Conservation (phyloP, 2,329 filamentous ascomycete genomes). For the Eutypa lata region DNA sequence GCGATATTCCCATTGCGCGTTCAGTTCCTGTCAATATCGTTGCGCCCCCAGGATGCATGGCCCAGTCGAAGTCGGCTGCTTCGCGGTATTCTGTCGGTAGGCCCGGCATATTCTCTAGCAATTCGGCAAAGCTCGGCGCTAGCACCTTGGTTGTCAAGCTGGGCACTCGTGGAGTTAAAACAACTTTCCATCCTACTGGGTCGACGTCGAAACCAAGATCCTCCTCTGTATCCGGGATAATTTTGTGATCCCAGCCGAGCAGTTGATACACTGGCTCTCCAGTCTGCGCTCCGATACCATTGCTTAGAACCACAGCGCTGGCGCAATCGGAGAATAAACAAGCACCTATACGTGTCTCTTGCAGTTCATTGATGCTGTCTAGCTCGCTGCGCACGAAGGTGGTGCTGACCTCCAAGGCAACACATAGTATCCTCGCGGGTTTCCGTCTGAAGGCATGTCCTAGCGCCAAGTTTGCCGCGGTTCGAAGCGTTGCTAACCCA, state of each 20-base stretch:
- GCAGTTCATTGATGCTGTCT: constrained; percentile 55
- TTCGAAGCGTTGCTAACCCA: constrained; percentile 58
- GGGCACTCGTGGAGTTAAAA: constrained; percentile 60
- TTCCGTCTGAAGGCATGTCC: constrained; percentile 57
- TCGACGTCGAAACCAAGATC: constrained; percentile 66
- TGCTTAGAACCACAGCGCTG: constrained; percentile 63
- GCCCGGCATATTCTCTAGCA: constrained; percentile 45
- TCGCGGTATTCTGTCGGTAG: constrained; percentile 42
- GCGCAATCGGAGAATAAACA: constrained; percentile 69
- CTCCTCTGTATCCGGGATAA: constrained; percentile 58
- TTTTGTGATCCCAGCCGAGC: constrained; percentile 62
- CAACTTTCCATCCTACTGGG: constrained; percentile 64
- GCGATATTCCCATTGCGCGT: constrained; percentile 50
- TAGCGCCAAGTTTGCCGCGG: constrained; percentile 63
- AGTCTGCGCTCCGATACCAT: constrained; percentile 50
- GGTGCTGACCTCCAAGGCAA: constrained; percentile 63
- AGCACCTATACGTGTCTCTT: constrained; percentile 62
- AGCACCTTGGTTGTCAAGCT: constrained; percentile 51
- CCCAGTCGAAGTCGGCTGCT: constrained; percentile 67
- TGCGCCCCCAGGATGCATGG: constrained; percentile 66
- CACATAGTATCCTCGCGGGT: constrained; percentile 61
- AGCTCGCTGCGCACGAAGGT: constrained; percentile 63
- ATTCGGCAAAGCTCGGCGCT: constrained; percentile 49
- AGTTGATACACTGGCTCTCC: constrained; percentile 53
- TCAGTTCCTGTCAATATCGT: constrained; percentile 65